Conservation (phyloP, 257 asterid species). For the Mitragyna speciosa region DNA sequence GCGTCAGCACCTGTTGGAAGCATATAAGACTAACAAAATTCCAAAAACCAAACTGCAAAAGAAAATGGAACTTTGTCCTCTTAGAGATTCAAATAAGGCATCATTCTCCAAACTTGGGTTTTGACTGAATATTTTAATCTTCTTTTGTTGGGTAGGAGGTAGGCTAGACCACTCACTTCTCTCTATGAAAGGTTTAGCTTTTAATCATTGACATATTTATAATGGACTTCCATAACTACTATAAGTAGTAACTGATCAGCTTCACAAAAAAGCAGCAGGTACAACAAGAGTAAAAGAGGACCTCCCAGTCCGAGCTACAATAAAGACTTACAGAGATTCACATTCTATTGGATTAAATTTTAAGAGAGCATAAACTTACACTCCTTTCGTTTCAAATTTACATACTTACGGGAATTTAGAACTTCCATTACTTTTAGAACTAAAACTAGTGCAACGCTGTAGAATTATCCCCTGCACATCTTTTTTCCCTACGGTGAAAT, state of each 20-base stretch:
- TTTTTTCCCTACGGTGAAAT: no score
- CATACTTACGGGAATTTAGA: no score
- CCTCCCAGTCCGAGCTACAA: neutral
- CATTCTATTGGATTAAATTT: neutral
- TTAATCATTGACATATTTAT: slow-evolving; percentile 12
- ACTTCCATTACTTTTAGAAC: no score
- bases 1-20: slow-evolving; percentile 10
- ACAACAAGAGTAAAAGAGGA: neutral
- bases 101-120: slow-evolving; percentile 6
- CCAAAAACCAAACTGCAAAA: slow-evolving; percentile 4
- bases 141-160: neutral
- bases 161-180: neutral
- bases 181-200: neutral
- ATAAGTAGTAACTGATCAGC: neutral
- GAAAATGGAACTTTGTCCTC: slow-evolving; percentile 15
- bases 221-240: slow-evolving; percentile 7
- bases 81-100: slow-evolving; percentile 4
- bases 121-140: slow-evolving; percentile 20
- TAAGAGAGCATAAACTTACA: neutral
- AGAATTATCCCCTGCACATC: neutral
- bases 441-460: no score
- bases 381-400: no score
- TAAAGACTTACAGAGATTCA: neutral
- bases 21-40: neutral
- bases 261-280: slow-evolving; percentile 1